Base-by-base conservation (phyloP, 1,284 basidiomycete species). In the Butyriboletus appendiculatus region DNA sequence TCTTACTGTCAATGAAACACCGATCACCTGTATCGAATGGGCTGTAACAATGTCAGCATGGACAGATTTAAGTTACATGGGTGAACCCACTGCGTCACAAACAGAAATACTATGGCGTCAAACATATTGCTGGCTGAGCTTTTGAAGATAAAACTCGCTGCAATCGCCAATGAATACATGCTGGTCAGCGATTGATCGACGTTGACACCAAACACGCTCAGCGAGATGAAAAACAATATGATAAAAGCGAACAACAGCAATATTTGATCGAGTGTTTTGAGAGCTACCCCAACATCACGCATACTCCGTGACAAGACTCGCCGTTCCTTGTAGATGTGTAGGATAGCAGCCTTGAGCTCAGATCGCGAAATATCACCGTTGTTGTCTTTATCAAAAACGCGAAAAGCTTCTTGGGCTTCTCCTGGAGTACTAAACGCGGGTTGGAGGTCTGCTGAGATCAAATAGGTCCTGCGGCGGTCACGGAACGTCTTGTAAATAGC, bases 11-110 rank as follows among this genome's bases (percentile, higher is more conserved):
- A 58, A 90, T 84, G 64, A 90, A 85, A 62, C 82, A 83, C 12
- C 88, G 78, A 68, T 91, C 88, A 10, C 89, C 89, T 20, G 89
- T 90, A 63, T 89, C 87, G 61, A 83, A 89, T 4, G 87, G 87
- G 66, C 86, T 89, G 44, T 35, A 44, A 47, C 45, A 18, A 35
- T 51, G 35, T 56, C 46, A 75, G 59, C n/a, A 52, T 20, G n/a
- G 34, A 18, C 24, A 52, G 14, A 41, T 39, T 40, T 45, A 42
- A 48, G 26, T 38, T 35, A 49, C 37, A 49, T 45, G 34, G 24
- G 49, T 30, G 34, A 30, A 75, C 83, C 54, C 59, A 88, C 85
- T 91, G 89, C 7, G 87, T 86, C 40, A 90, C 87, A 67, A 90
- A 91, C 60, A 90, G 68, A 66, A 90, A 88, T 79, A 90, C 86